Base-by-base conservation (phyloP, 495 filamentous ascomycete genomes). In the Talaromyces stipitatus region DNA sequence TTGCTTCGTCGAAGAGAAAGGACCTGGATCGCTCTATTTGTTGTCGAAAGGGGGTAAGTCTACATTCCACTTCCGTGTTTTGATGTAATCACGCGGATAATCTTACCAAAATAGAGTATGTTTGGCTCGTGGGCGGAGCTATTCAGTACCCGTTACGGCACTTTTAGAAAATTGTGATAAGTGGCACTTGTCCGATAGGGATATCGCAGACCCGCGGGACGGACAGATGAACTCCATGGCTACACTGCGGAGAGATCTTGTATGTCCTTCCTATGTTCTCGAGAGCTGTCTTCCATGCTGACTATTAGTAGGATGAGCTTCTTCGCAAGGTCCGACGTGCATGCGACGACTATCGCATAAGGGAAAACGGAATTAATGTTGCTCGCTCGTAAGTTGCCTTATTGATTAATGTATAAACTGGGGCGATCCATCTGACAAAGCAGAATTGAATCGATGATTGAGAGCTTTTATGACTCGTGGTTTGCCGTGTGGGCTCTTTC, bases 11-110 rank as follows among this genome's bases (percentile, higher is more conserved):
- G 85, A 58, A 75, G 86, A 36, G 86, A 89, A 66, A 76, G 86
- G 56, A 78, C 82, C 12, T 89, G 85, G 85, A 77, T 89, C 56
- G 80, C 85, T 1, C 68, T 89, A 12, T 89, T 86, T 64, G 84
- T 88, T 12, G 77, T 89, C n/a, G 85, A 89, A 58, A 73, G 86
- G 69, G 85, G 85, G 83, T 85, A 68, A 61, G 66, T 60, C 26
- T 50, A n/a, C 5, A 30, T 2, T 18, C 46, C 61, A 30, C 43
- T 6, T 9, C n/a, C n/a, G n/a, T 29, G 50, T 32, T 33, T 5
- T 27, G 12, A 29, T 12, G 1, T 47, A 33, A 11, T 10, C 61
- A 18, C 12, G 22, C 9, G 0, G 22, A 27, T 56, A 33, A 8
- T 18, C 56, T 67, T 33, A 70, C 43, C 54, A 24, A 7, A 56